Percentiles rank a stretch among this genome's conserved stretches.
Conservation (phyloP, 2,329 filamentous ascomycete species). For the Ambrosiella xylebori region DNA sequence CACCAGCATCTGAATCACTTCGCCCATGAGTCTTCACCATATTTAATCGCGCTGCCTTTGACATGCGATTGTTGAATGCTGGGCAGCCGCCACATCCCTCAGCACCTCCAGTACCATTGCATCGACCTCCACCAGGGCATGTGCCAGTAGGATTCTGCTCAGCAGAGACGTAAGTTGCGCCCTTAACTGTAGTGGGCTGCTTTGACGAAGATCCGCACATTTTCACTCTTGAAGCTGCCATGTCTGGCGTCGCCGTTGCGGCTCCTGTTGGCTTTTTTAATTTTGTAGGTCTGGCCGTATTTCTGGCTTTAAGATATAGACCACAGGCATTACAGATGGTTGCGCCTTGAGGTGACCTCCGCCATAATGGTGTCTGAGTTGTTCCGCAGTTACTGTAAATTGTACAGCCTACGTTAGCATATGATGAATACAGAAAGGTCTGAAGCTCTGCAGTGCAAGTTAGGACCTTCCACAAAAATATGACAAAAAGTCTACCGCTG, state of each 20-base stretch:
- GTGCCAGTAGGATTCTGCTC: constrained; percentile 66
- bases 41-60: constrained; percentile 63
- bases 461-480: no score
- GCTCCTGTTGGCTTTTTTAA: constrained; percentile 57
- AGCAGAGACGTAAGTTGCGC: constrained; percentile 58
- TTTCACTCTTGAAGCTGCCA: constrained; percentile 23
- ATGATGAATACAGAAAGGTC: background rate
- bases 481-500: no score
- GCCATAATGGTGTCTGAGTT: constrained; percentile 85
- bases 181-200: constrained; percentile 24
- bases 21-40: constrained; percentile 30
- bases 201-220: constrained; percentile 23
- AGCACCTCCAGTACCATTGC: constrained; percentile 89
- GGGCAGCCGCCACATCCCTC: constrained; percentile 92
- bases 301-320: constrained; percentile 83
- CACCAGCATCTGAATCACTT: constrained; percentile 17
- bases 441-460: no score
- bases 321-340: constrained; percentile 98
- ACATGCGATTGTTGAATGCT: constrained; percentile 90
- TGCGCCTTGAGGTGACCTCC: constrained; percentile 76
- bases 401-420: background rate
- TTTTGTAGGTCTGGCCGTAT: constrained; percentile 77
- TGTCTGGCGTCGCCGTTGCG: constrained; percentile 27
- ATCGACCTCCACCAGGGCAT: constrained; percentile 84
- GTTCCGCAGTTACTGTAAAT: constrained; percentile 74